A percentile compares a stretch with the other conserved stretches of the same genome.
Conservation (phyloP, 2,329 filamentous ascomycete genomes). For the Colletotrichum sublineola region DNA sequence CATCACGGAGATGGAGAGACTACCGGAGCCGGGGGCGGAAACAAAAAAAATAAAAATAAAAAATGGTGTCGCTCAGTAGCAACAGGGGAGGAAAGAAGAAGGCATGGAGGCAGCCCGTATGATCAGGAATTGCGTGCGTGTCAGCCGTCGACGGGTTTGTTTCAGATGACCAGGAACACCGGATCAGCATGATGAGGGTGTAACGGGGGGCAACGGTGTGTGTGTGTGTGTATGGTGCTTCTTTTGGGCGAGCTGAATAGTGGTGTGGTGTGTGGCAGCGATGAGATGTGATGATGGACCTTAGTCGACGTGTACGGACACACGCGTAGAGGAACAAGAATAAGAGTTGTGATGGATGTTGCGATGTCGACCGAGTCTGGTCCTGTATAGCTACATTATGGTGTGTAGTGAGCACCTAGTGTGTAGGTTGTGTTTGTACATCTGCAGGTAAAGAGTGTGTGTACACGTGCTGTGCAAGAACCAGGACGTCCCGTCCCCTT, state of each 20-base stretch:
- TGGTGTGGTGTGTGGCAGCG: neutral
- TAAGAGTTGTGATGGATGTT: neutral
- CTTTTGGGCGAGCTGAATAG: too few species aligned
- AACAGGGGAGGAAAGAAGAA: neutral
- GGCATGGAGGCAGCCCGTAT: conserved; percentile 13
- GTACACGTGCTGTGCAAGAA: neutral
- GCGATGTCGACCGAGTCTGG: neutral
- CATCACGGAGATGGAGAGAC: neutral
- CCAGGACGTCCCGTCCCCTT: neutral
- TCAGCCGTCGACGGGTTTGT: conserved; percentile 39
- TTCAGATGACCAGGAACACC: conserved; percentile 41
- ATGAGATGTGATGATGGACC: neutral
- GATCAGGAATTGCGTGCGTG: conserved; percentile 29
- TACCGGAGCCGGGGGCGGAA: neutral
- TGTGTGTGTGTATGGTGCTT: neutral
- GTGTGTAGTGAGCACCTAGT: too few species aligned
- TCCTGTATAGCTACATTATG: too few species aligned
- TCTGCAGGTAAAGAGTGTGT: neutral
- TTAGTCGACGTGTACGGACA: neutral
- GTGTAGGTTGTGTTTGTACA: neutral
- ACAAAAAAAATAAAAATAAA: neutral
- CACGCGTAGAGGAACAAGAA: neutral
- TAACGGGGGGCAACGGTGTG: conserved; percentile 12
- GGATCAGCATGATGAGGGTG: conserved; percentile 27
- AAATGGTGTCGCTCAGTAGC: neutral